Evolutionary conservation across 2,329 filamentous ascomycete genomes (phyloP).

Genomic region (Chrysosporium queenslandicum): DNA sequence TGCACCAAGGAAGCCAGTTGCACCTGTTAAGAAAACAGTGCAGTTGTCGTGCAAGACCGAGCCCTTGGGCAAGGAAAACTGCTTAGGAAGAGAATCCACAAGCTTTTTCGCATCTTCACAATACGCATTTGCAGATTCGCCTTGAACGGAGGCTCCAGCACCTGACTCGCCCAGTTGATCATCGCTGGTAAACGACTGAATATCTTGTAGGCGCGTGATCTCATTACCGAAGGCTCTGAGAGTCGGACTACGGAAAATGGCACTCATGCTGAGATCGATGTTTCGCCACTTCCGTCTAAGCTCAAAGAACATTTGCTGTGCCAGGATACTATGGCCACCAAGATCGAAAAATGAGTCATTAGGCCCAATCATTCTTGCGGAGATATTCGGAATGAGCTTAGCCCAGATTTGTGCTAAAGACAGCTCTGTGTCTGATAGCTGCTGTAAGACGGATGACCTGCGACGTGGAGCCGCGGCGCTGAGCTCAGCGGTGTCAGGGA

Average conservation of each 20-base stretch:
- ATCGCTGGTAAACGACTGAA: conserved; percentile 38
- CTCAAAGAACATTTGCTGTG: conserved; percentile 68
- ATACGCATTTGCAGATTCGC: conserved; percentile 40
- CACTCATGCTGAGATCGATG: conserved; percentile 20
- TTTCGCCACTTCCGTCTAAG: conserved; percentile 48
- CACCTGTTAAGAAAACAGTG: conserved; percentile 75
- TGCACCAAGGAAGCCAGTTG: conserved; percentile 79
- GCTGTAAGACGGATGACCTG: conserved; percentile 41
- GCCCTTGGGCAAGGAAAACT: conserved; percentile 30
- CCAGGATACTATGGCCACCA: conserved; percentile 70
- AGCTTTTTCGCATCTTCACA: conserved; percentile 43
- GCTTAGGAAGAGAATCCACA: conserved; percentile 40
- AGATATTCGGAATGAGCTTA: conserved; percentile 55
- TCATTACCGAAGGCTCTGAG: conserved; percentile 42
- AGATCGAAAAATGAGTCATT: conserved; percentile 65
- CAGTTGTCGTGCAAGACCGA: conserved; percentile 30
- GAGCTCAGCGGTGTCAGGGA: conserved; percentile 63
- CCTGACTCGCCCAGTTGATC: conserved; percentile 16
- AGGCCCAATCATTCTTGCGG: conserved; percentile 55
- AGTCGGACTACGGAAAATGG: conserved; percentile 21
- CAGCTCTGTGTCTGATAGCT: conserved; percentile 51
- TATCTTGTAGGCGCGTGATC: conserved; percentile 43
- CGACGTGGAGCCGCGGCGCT: conserved; percentile 46
- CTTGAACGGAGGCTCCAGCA: conserved; percentile 18
- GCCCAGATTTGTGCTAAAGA: conserved; percentile 64